Percentiles rank a stretch among this genome's conserved stretches.
These are phyloP conservation scores for Pythium chondricola DNA, from an alignment of 352 stramenopile genomes.

Conservation along the genomic window DNA sequence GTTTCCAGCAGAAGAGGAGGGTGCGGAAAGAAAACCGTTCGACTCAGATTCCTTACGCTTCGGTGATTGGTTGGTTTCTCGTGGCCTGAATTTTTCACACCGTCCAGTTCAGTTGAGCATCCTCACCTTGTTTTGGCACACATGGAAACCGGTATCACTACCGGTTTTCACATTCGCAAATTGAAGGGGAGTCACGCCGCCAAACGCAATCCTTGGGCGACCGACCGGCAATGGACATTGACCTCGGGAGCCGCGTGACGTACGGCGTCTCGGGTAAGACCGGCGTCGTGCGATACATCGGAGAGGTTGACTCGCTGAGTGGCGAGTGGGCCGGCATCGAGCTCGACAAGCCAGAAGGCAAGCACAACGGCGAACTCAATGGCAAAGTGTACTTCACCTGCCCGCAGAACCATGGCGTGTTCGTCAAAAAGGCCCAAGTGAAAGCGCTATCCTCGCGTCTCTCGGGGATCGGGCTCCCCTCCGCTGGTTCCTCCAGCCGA, in stretches of 20 bases:
- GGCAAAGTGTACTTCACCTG: slow-evolving; percentile 79
- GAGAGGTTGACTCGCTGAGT: slow-evolving; percentile 68
- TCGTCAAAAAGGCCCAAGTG: slow-evolving; percentile 54
- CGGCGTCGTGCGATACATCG: slow-evolving; percentile 69
- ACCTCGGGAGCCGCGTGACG: slow-evolving; percentile 52
- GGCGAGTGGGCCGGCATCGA: slow-evolving; percentile 83
- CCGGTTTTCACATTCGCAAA: too few relatives aligned
- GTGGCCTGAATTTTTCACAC: too few relatives aligned
- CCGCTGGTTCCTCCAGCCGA: slow-evolving; percentile 3
- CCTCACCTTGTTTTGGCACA: too few relatives aligned
- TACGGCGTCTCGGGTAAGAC: slow-evolving; percentile 63
- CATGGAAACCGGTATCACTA: too few relatives aligned
- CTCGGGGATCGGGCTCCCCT: too few relatives aligned
- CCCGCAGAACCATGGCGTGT: slow-evolving; percentile 61
- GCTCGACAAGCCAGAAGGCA: slow-evolving; percentile 67
- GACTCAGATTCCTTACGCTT: too few relatives aligned
- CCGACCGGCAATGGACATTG: slow-evolving; percentile 37
- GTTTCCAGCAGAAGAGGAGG: too few relatives aligned
- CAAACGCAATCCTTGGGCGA: neutral
- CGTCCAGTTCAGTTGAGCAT: too few relatives aligned
- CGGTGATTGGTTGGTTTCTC: too few relatives aligned
- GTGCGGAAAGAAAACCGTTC: too few relatives aligned
- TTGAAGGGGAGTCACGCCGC: slow-evolving; percentile 9
- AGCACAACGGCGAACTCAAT: slow-evolving; percentile 84
- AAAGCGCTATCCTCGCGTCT: slow-evolving; percentile 10